These are phyloP conservation scores for Septoria linicola DNA, from an alignment of 2,329 filamentous ascomycete species.

Conservation along the genomic window DNA sequence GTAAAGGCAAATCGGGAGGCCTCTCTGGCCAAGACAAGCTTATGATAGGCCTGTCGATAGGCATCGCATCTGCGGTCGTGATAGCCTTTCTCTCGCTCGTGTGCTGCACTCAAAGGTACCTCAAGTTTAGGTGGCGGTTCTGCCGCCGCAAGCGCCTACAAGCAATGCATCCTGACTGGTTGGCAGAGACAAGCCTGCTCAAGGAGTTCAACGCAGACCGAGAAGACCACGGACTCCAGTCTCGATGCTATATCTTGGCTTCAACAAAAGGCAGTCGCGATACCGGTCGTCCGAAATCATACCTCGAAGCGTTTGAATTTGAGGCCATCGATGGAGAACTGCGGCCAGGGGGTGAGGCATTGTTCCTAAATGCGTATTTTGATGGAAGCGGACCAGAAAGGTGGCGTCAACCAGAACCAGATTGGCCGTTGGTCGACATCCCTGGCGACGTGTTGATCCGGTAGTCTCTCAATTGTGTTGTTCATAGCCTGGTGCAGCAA, in stretches of 20 bases:
- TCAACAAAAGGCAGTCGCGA: neutral
- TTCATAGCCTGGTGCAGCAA: neutral
- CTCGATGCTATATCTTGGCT: conserved; percentile 2
- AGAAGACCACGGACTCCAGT: conserved; percentile 4
- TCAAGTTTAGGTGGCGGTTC: neutral
- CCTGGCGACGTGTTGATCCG: too few relatives aligned
- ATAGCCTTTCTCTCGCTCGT: conserved; percentile 4
- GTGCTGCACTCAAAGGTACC: conserved; percentile 11
- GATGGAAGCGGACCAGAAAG: too few relatives aligned
- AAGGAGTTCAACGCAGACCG: neutral
- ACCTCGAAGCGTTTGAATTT: neutral
- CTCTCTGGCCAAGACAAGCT: conserved; percentile 10
- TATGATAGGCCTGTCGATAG: conserved; percentile 9
- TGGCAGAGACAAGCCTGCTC: conserved; percentile 2
- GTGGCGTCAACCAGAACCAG: too few relatives aligned
- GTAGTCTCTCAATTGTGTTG: neutral
- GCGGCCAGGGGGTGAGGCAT: too few relatives aligned
- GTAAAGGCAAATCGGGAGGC: neutral
- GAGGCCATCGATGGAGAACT: neutral
- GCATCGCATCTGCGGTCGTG: conserved; percentile 7
- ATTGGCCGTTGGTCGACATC: too few relatives aligned
- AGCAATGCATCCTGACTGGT: neutral
- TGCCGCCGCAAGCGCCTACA: too few relatives aligned
- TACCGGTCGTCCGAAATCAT: neutral
- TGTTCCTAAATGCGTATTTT: too few relatives aligned